phyloP scores from a whole-genome alignment of 1,139 yeast genomes.

The Debaryomyces robertsiae region DNA sequence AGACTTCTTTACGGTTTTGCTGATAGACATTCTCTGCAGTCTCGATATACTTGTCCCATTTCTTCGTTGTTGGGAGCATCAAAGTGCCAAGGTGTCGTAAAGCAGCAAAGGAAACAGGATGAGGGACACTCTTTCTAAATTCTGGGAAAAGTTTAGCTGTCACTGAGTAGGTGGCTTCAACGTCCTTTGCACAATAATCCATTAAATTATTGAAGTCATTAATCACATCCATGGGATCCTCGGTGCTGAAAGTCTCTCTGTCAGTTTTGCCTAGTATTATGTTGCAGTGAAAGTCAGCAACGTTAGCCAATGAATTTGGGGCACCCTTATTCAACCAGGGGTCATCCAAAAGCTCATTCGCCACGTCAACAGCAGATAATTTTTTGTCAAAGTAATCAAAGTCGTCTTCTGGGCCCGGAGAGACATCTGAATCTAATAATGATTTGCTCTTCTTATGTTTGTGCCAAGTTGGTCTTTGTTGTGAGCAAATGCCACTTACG shows the following conservation, averaged over 20 bases:
- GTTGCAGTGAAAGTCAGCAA: slow-evolving; percentile 78
- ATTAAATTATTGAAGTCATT: slow-evolving; percentile 62
- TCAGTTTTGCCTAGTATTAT: slow-evolving; percentile 64
- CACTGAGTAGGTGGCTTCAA: slow-evolving; percentile 70
- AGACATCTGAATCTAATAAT: slow-evolving; percentile 23
- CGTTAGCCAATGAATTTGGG: slow-evolving; percentile 79
- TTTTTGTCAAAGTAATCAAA: slow-evolving; percentile 12
- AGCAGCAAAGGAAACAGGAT: slow-evolving; percentile 94
- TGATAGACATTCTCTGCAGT: slow-evolving; percentile 70
- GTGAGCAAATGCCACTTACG: slow-evolving; percentile 87
- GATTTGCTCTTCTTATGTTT: slow-evolving; percentile 52
- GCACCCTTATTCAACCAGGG: slow-evolving; percentile 85
- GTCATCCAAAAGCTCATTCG: slow-evolving; percentile 44
- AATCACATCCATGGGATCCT: slow-evolving; percentile 57
- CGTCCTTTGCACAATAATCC: slow-evolving; percentile 86
- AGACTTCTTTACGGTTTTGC: slow-evolving; percentile 57
- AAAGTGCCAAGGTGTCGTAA: slow-evolving; percentile 74
- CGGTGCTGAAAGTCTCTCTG: slow-evolving; percentile 64
- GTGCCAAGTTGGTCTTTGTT: slow-evolving; percentile 82
- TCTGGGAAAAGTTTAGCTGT: slow-evolving; percentile 69
- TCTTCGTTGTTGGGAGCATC: slow-evolving; percentile 72
- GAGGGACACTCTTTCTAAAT: slow-evolving; percentile 74
- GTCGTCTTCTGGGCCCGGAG: slow-evolving; percentile 26
- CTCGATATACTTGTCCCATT: slow-evolving; percentile 75
- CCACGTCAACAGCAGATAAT: slow-evolving; percentile 24